phyloP scores from a whole-genome alignment of 208 protist genomes.

The Jaenimonas drosophilae region DNA sequence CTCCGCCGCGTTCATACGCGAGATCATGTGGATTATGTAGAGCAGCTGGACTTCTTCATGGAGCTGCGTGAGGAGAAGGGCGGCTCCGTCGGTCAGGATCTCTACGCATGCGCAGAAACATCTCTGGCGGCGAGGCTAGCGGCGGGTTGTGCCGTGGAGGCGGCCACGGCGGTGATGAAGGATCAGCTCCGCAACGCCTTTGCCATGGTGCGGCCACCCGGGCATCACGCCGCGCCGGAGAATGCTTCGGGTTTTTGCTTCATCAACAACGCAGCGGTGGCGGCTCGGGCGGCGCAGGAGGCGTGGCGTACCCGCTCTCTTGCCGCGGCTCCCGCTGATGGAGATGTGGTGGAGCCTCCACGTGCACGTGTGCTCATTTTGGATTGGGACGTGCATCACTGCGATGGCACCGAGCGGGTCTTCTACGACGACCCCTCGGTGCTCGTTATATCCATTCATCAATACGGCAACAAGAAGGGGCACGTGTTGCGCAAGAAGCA shows the following conservation, averaged over 20 bases:
- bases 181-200: conserved; percentile 72
- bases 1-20: conserved; percentile 62
- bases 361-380: conserved; percentile 79
- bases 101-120: conserved; percentile 65
- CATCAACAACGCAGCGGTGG: conserved; percentile 90
- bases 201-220: conserved; percentile 81
- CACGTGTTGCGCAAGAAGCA: conserved; percentile 56
- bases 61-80: conserved; percentile 8
- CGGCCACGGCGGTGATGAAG: conserved; percentile 37
- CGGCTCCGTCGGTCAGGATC: conserved; percentile 45
- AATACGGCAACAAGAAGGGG: conserved; percentile 57
- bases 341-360: conserved; percentile 8
- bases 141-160: conserved; percentile 62
- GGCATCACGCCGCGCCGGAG: conserved; percentile 63
- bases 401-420: conserved; percentile 91
- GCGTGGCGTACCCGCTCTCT: neutral
- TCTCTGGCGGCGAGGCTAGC: conserved; percentile 49
- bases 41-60: conserved; percentile 61
- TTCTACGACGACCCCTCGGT: conserved; percentile 89
- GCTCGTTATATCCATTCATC: conserved; percentile 91
- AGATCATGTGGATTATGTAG: conserved; percentile 61
- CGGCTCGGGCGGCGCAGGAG: conserved; percentile 64
- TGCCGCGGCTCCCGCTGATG: conserved; percentile 71
- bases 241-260: conserved; percentile 83
- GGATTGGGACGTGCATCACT: conserved; percentile 95